phyloP scores from a whole-genome alignment of 345 rosid genomes.

The Hypericum androsaemum region DNA sequence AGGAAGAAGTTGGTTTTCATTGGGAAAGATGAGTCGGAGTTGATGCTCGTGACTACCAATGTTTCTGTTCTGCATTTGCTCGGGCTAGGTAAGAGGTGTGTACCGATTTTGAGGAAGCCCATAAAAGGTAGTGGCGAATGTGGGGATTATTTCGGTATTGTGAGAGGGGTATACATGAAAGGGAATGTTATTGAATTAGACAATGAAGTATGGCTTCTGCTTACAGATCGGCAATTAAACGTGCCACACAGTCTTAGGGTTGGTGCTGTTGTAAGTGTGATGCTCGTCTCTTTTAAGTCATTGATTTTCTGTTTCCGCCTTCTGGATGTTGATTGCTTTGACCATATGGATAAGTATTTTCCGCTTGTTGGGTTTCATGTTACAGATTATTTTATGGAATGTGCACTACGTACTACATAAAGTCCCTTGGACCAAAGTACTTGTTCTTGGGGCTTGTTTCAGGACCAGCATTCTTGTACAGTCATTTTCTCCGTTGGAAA shows the following conservation, averaged over 20 bases:
- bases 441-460: slow-evolving; percentile 74
- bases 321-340: background rate
- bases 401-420: slow-evolving; percentile 71
- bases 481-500: slow-evolving; percentile 67
- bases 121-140: slow-evolving; percentile 36
- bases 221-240: slow-evolving; percentile 42
- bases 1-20: slow-evolving; percentile 54
- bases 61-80: slow-evolving; percentile 43
- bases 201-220: slow-evolving; percentile 71
- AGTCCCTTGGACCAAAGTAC: slow-evolving; percentile 54
- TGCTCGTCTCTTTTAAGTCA: background rate
- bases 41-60: slow-evolving; percentile 49
- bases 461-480: slow-evolving; percentile 56
- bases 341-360: background rate
- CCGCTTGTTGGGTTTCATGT: slow-evolving; percentile 5
- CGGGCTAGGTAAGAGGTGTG: slow-evolving; percentile 21
- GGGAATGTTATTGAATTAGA: slow-evolving; percentile 83
- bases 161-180: slow-evolving; percentile 56
- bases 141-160: slow-evolving; percentile 56
- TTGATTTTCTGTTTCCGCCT: background rate
- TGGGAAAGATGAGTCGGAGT: slow-evolving; percentile 38
- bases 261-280: slow-evolving; percentile 63
- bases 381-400: slow-evolving; percentile 59
- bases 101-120: slow-evolving; percentile 14
- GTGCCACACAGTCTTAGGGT: slow-evolving; percentile 60